Base-by-base conservation (phyloP, 202 grass and related monocot species). In the Bolboschoenoplectus hybrid region DNA sequence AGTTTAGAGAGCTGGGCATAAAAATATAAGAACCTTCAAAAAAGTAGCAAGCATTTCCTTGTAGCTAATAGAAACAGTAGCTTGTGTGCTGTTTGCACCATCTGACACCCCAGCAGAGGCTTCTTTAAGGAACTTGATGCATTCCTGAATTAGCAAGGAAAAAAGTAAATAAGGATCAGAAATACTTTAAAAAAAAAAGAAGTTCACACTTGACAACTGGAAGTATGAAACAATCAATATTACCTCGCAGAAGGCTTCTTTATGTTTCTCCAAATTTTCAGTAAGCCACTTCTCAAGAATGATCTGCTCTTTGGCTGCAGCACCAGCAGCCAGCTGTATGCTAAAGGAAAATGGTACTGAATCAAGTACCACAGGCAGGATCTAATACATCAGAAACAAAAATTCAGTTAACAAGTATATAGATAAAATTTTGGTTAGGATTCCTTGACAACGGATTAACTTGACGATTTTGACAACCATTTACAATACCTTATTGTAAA, bases 201-300 rank as follows among this genome's bases (percentile, higher is more conserved):
- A 71, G 11, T 53, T 38, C 67, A 76, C 36, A 80, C 66, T 68
- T 83, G 52, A 66, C 60, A 35, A 10, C 60, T 63, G 73, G 39
- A 57, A 60, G 17, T 76, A 81, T 74, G 84, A 52, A 52, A 74
- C 36, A 53, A 88, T 53, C 47, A 45, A 70, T 64, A 71, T 87
- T 95, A 97, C 95, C 95, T 95, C 91, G 71, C 91, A 81, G 86
- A 98, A 95, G 74, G 60, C 67, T 67, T 86, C 86, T 87, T 90
- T 91, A 49, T 94, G 80, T 86, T 67, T 46, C 81, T 40, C 84
- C 74, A 95, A 89, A 68, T 93, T 95, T 88, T 95, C 96, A 56
- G 56, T 85, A 62, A 95, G 85, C 96, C 96, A 98, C 70, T 95
- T 98, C 87, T 98, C 96, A 86, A 95, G 91, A 92, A 88, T 89